Percentiles rank a stretch among this genome's conserved stretches.
These are phyloP conservation scores for Selaginella tamariscina DNA, from an alignment of 75 land plant species.

Conservation along the genomic window DNA sequence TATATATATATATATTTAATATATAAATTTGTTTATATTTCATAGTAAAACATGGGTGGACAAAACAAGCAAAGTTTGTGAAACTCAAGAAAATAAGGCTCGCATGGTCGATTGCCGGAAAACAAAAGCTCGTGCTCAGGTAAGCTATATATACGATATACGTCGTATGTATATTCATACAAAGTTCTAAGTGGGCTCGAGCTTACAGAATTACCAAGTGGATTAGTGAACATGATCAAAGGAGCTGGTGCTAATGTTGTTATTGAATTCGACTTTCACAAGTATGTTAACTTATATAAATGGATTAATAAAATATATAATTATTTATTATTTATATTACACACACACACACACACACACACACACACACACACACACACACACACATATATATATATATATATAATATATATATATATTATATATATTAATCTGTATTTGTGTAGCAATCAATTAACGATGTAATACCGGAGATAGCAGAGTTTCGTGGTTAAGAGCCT, in stretches of 20 bases:
- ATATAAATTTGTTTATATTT: no score
- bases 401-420: no score
- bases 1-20: no score
- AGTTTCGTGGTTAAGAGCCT: slow-evolving; percentile 15
- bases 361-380: no score
- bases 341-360: no score
- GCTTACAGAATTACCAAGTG: slow-evolving; percentile 22
- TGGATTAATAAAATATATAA: no score
- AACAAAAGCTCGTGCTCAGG: slow-evolving; percentile 27
- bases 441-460: slow-evolving; percentile 20
- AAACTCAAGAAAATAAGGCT: slow-evolving; percentile 32
- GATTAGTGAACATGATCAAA: slow-evolving; percentile 21
- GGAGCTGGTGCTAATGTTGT: slow-evolving; percentile 19
- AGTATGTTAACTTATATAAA: slow-evolving; percentile 15
- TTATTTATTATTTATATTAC: no score
- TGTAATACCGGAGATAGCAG: slow-evolving; percentile 19
- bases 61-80: slow-evolving; percentile 15
- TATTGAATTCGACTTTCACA: slow-evolving; percentile 25
- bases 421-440: neutral
- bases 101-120: slow-evolving; percentile 28
- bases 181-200: slow-evolving; percentile 17
- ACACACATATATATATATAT: no score
- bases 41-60: neutral
- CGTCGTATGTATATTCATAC: neutral
- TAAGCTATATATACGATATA: neutral